Evolutionary conservation across 805 yeast species (phyloP), one percentile per base, ranked within the genome.

Genomic region (Zygosaccharomyces siamensis): DNA sequence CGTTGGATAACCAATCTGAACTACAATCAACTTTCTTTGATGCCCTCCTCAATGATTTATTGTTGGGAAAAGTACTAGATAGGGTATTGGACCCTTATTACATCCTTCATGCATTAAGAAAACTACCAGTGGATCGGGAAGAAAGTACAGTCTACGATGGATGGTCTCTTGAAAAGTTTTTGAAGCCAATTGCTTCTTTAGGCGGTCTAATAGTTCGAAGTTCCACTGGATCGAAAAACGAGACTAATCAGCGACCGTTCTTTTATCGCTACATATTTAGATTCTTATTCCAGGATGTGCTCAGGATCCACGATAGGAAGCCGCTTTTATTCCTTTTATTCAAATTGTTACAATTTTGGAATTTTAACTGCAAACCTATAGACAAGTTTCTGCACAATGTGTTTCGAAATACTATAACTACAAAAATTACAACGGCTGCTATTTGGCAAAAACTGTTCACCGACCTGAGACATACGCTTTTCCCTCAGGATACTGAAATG

Each of bases 401-500:
- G 8, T 51, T 53, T 47, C 28, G 16, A 23, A 51, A 53, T 38
- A 21, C 46, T 7, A 11, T 51, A 35, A 31, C 43, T 18, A 24
- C 39, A 8, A 39, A 37, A 6, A 26, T 48, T 12, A 16, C 30
- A n/a, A 45, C 38, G 3, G 42, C 42, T 8, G 24, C 32, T 10
- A 31, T 11, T 20, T 35, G 36, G 18, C 36, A 47, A 28, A 39
- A 30, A 10, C n/a, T 48, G 7, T 24, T 46, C 20, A 16, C 32
- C 28, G 24, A 33, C 11, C 52, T 69, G 2, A 60, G 81, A 45
- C 60, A 62, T 27, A 59, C 64, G 27, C 52, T 77, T n/a, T 78
- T 77, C 50, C 81, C 82, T 2, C 62, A 61, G 23, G 79, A 78
- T 57, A 75, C 72, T 12, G 59, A 60, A n/a, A 71, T 78, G 75